Conservation (phyloP, 306 rosid genomes). For the Spatholobus suberectus region DNA sequence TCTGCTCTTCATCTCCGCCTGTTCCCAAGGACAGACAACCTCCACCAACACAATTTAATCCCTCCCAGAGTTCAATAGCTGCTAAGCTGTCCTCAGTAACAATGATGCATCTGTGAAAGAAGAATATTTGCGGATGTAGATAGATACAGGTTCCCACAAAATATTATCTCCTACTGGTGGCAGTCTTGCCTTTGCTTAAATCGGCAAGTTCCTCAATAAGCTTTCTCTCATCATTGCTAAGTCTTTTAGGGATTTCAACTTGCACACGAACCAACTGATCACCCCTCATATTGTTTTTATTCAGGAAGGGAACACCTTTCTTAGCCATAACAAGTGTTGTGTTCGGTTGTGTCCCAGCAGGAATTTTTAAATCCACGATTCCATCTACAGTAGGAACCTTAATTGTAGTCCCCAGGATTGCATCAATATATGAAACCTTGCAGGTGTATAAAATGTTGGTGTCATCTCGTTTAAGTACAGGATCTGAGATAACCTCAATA, state of each 20-base stretch:
- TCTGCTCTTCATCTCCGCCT: slow-evolving; percentile 13
- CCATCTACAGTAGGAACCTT: slow-evolving; percentile 96
- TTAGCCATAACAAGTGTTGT: slow-evolving; percentile 94
- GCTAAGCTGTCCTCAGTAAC: slow-evolving; percentile 19
- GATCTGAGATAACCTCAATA: slow-evolving; percentile 85
- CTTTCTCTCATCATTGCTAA: slow-evolving; percentile 82
- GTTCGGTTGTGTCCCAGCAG: slow-evolving; percentile 84
- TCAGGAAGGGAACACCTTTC: slow-evolving; percentile 90
- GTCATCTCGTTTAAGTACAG: slow-evolving; percentile 87
- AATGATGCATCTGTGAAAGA: slow-evolving; percentile 28
- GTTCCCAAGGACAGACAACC: slow-evolving; percentile 28
- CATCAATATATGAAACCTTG: slow-evolving; percentile 89
- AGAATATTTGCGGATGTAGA: slow-evolving; percentile 18
- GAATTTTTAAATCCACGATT: slow-evolving; percentile 54
- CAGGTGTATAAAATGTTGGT: slow-evolving; percentile 84
- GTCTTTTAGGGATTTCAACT: slow-evolving; percentile 89
- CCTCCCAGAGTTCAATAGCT: slow-evolving; percentile 14
- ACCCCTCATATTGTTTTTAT: slow-evolving; percentile 87
- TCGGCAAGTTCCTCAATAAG: slow-evolving; percentile 86
- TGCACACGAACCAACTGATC: slow-evolving; percentile 95
- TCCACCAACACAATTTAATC: slow-evolving; percentile 24
- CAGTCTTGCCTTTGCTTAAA: slow-evolving; percentile 82
- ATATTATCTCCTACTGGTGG: slow-evolving; percentile 44
- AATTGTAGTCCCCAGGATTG: slow-evolving; percentile 84
- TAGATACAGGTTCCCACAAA: slow-evolving; percentile 34